phyloP scores from a whole-genome alignment of 208 protist genomes.

The Willaertia magna region DNA sequence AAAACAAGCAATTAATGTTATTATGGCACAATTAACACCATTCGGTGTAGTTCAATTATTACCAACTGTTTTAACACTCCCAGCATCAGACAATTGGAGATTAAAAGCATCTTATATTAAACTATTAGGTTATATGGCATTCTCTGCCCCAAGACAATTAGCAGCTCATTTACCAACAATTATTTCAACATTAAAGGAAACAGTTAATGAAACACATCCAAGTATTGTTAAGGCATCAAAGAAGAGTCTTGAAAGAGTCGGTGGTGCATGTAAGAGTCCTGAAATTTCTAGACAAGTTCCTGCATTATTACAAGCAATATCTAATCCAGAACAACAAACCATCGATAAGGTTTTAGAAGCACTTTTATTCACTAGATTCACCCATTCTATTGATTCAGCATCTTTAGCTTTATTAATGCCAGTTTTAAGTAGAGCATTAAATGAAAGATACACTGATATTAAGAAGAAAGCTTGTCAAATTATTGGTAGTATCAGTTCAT shows the following conservation, averaged over 20 bases:
- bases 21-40: constrained; percentile 15
- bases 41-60: constrained; percentile 22
- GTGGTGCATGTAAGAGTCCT: constrained; percentile 65
- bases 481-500: constrained; percentile 61
- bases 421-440: constrained; percentile 61
- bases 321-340: constrained; percentile 64
- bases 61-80: constrained; percentile 11
- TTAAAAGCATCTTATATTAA: constrained; percentile 20
- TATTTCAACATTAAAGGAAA: constrained; percentile 63
- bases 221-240: constrained; percentile 55
- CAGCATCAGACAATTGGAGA: constrained; percentile 6
- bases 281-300: constrained; percentile 76
- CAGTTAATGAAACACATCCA: constrained; percentile 70
- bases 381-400: constrained; percentile 69
- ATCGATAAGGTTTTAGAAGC: constrained; percentile 63
- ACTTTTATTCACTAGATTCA: constrained; percentile 76
- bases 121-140: constrained; percentile 27
- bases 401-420: constrained; percentile 77
- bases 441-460: constrained; percentile 45
- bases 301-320: constrained; percentile 63
- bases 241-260: constrained; percentile 63
- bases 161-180: constrained; percentile 52
- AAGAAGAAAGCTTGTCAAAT: constrained; percentile 77
- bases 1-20: neutral
- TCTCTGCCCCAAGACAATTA: constrained; percentile 28